phyloP scores from a whole-genome alignment of 371 early-diverging fungal species.

The Rhizopus microsporus region DNA sequence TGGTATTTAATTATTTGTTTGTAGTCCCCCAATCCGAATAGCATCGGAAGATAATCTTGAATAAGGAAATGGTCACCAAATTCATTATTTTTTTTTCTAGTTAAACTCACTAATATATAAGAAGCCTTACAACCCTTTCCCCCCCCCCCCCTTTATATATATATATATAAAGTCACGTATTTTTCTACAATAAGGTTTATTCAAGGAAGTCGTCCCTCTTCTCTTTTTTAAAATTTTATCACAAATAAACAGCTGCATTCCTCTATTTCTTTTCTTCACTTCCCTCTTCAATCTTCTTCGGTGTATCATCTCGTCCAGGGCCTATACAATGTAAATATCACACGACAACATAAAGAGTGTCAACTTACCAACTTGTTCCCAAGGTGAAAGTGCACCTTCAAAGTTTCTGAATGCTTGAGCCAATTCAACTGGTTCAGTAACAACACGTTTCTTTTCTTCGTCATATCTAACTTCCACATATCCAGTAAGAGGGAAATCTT shows the following conservation, averaged over 20 bases:
- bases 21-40: too few species aligned
- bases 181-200: too few species aligned
- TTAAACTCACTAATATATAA: too few species aligned
- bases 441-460: slow-evolving; percentile 96
- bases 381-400: slow-evolving; percentile 82
- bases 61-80: too few species aligned
- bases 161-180: too few species aligned
- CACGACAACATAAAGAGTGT: not conserved
- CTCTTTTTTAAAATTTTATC: not conserved
- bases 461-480: slow-evolving; percentile 95
- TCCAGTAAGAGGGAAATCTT: slow-evolving; percentile 98
- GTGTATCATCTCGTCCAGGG: slow-evolving; percentile 53
- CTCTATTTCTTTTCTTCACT: slow-evolving; percentile 40
- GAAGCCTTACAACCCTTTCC: too few species aligned
- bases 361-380: slow-evolving; percentile 80
- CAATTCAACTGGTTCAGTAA: slow-evolving; percentile 93
- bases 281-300: slow-evolving; percentile 37
- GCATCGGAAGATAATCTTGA: too few species aligned
- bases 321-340: slow-evolving; percentile 22
- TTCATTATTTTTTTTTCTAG: too few species aligned
- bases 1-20: too few species aligned
- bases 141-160: too few species aligned
- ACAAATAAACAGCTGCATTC: slow-evolving; percentile 9
- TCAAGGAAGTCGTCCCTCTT: not conserved
- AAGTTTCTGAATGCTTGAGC: slow-evolving; percentile 97